Base-by-base conservation (phyloP, 306 rosid species). In the Prunus mume region DNA sequence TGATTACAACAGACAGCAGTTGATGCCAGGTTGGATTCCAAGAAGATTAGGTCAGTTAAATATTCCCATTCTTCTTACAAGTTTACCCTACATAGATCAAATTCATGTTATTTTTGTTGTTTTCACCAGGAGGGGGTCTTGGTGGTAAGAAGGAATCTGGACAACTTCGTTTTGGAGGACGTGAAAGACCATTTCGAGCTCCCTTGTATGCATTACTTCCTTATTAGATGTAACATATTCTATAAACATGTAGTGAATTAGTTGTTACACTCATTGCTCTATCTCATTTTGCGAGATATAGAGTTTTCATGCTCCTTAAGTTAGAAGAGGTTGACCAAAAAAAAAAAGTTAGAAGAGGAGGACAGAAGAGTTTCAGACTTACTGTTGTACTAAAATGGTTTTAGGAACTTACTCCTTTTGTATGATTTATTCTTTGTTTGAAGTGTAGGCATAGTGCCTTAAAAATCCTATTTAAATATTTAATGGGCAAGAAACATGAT, bases 11-110 rank as follows among this genome's bases (percentile, higher is more conserved):
- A 86, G 97, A 75, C 97, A 94, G 69, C 94, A 87, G 52, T 71
- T 94, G 83, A 94, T 90, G 97, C 87, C 93, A 13, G 98, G 98
- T 71, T 94, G 98, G 98, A 91, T 94, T 82, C 98, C 98, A 17
- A 88, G 97, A 85, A 84, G 98, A 74, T 89, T 94, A 89, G 98
- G 98, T 94, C 43, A 76, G 88, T 90, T 55, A 69, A 81, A 58
- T 46, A 9, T 49, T 84, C 72, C 66, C 75, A 64, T 82, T 77
- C 56, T 47, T 8, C 76, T 56, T 49, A 65, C 51, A 69, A 70
- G 71, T 58, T 34, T 27, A 61, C 55, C 72, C 30, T 41, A 1
- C 60, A 49, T 58, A 19, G 74, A 38, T 65, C 46, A 52, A 47
- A 68, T 76, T 83, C 50, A 72, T 74, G 43, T 78, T 12, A 65